Base-by-base conservation (phyloP, 2,329 filamentous ascomycete genomes). In the Aulographum hederae region DNA sequence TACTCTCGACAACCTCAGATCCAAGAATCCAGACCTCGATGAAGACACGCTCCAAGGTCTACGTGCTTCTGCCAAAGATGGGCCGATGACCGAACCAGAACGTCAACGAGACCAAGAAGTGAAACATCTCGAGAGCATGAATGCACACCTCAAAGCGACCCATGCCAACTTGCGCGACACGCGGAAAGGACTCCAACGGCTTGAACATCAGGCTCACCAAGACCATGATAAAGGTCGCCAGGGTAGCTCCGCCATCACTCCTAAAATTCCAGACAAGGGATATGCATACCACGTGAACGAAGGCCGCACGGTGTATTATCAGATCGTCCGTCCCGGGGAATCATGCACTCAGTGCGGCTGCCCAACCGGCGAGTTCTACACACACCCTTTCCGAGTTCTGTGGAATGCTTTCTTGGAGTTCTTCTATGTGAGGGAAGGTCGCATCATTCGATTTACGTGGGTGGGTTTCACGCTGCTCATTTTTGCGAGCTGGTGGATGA, bases 401-500 rank as follows among this genome's bases (percentile, higher is more conserved):
- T 19, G 25, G 23, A 23, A 6, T n/a, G 20, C 20, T 6, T 23
- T 23, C n/a, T n/a, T 23, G 6, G 6, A 26, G 11, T 21, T 31
- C 11, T 18, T 26, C 14, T 35, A 28, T 29, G 18, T 19, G 5
- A n/a, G 26, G 4, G 16, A 32, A 6, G 21, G 25, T 4, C 26
- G 39, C n/a, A 32, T 37, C n/a, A 40, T 51, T 34, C 46, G 48
- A 12, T 37, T 56, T 5, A 61, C 58, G 10, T 44, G 46, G 32
- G 39, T 59, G 4, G 53, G 55, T 26, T 48, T 58, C 46, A 36
- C 52, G 18, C 43, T 56, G 10, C 36, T 63, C 2, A 15, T 53
- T 5, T 48, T 58, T 13, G 43, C 61, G 13, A 40, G 50, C 23
- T 73, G 63, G 63, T 62, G 58, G 41, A 40, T 63, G 18, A 43